A percentile compares a stretch with the other conserved stretches of the same genome.
These are phyloP conservation scores for Leccinum subtestaceum DNA, from an alignment of 768 basidiomycete species.

Conservation along the genomic window DNA sequence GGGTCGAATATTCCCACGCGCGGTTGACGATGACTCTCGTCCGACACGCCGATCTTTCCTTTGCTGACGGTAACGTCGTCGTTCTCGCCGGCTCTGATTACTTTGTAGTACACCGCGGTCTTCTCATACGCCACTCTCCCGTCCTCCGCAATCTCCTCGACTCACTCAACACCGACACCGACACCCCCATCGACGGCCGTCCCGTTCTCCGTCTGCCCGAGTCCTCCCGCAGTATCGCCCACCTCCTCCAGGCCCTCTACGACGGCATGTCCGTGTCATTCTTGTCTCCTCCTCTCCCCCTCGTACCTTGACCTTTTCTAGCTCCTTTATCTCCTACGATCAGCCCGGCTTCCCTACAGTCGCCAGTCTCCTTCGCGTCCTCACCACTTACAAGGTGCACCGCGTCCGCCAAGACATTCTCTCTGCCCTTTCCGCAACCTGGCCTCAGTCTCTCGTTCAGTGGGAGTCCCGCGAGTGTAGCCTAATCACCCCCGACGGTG, in stretches of 20 bases:
- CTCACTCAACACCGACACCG: constrained; percentile 20
- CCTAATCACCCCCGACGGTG: constrained; percentile 46
- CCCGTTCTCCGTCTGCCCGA: constrained; percentile 57
- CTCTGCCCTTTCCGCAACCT: constrained; percentile 47
- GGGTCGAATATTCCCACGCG: constrained; percentile 18
- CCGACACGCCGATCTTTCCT: constrained; percentile 55
- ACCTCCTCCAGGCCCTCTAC: constrained; percentile 63
- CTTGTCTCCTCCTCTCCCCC: background rate
- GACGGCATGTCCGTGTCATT: constrained; percentile 58
- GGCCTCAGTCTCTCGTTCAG: constrained; percentile 59
- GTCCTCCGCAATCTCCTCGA: constrained; percentile 44
- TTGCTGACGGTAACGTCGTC: constrained; percentile 68
- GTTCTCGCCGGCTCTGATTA: constrained; percentile 55
- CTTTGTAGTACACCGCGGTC: constrained; percentile 67
- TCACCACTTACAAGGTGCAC: constrained; percentile 62
- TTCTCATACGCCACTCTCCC: constrained; percentile 62
- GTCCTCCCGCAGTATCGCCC: constrained; percentile 50
- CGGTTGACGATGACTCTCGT: constrained; percentile 25
- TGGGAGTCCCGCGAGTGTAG: constrained; percentile 71
- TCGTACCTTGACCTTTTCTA: constrained; percentile 25
- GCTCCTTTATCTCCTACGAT: constrained; percentile 48
- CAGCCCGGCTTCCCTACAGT: constrained; percentile 49
- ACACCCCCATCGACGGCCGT: constrained; percentile 47
- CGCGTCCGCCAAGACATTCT: constrained; percentile 58
- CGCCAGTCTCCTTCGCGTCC: constrained; percentile 56